Base-by-base conservation (phyloP, 208 protist genomes). In the Wallacemonas sp. region DNA sequence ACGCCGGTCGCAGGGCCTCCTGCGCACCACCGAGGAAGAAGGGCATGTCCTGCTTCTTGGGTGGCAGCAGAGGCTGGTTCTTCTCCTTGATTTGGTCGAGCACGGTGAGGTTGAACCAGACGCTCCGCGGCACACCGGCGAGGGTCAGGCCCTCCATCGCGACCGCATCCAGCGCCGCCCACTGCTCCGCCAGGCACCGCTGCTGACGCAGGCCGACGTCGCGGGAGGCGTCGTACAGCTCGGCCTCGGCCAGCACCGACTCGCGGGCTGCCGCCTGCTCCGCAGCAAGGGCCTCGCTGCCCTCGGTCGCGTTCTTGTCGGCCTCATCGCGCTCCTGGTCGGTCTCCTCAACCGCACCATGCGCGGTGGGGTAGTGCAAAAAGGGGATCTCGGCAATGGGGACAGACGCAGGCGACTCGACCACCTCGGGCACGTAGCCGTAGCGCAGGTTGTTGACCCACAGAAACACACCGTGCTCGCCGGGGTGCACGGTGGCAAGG, bases 371-470 rank as follows among this genome's bases (percentile, higher is more conserved):
- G 65, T 89, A 93, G 70, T 92, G 79, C 70, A 95, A 61, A 41
- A 79, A 81, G 28, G 86, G 81, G 33, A 95, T 62, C 23, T 74
- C 44, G 46, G 84, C 85, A 49, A 80, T 66, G 23, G 61, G 39
- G 16, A 72, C 64, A 20, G 49, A 61, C 72, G 81, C 78, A 1
- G 87, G 86, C 11, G 70, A 50, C 25, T 29, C 38, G 33, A 94
- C 76, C 49, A 96, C 86, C 66, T 96, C 87, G 1, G 91, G 87
- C 12, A 90, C 87, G 67, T 86, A 89, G 18, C 91, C 91, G 67
- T 96, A 96, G 69, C 88, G 88, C 41, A 96, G 73, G 75, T 94
- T 92, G 74, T 94, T 97, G 22, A 84, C 78, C 92, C 92, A 97
- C 48, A 95, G 61, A 48, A 92, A 92, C 14, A 84, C 79, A 18